These are phyloP conservation scores for Pythium phragmitis DNA, from an alignment of 352 stramenopile genomes.

Conservation along the genomic window DNA sequence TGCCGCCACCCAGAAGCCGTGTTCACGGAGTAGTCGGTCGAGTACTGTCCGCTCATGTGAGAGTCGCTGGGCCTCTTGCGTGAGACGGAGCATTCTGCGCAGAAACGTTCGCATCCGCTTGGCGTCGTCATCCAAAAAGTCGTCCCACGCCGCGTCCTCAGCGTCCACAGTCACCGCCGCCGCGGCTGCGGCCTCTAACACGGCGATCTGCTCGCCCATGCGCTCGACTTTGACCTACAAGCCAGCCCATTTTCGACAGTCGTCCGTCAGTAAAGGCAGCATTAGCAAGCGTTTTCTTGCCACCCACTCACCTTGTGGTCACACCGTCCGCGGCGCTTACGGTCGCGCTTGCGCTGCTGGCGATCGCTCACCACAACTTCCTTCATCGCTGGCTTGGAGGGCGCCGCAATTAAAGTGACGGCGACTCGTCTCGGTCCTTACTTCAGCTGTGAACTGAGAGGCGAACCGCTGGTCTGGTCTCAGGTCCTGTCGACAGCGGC, in stretches of 20 bases:
- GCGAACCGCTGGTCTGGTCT: too few species aligned
- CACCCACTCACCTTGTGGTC: conserved; percentile 1
- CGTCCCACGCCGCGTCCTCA: conserved; percentile 20
- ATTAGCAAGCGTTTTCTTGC: background rate
- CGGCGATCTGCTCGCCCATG: conserved; percentile 7
- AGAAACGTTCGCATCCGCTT: conserved; percentile 13
- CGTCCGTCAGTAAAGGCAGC: background rate
- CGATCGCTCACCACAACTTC: background rate
- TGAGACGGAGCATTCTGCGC: background rate
- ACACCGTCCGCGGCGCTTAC: background rate
- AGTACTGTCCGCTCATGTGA: background rate
- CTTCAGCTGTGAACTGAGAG: too few species aligned
- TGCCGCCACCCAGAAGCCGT: background rate
- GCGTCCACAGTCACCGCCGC: background rate
- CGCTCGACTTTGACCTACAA: conserved; percentile 6
- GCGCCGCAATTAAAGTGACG: too few species aligned
- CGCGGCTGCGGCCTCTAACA: conserved; percentile 10
- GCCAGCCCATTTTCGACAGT: background rate
- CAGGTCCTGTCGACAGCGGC: too few species aligned
- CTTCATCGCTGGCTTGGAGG: background rate
- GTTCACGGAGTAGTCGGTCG: conserved; percentile 10
- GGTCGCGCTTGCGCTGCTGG: conserved; percentile 4
- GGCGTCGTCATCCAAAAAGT: conserved; percentile 19
- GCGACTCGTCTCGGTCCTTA: too few species aligned
- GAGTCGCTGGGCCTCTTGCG: conserved; percentile 3